These are phyloP conservation scores for Pythium pyrilobum DNA, from an alignment of 352 stramenopile species.

Conservation along the genomic window DNA sequence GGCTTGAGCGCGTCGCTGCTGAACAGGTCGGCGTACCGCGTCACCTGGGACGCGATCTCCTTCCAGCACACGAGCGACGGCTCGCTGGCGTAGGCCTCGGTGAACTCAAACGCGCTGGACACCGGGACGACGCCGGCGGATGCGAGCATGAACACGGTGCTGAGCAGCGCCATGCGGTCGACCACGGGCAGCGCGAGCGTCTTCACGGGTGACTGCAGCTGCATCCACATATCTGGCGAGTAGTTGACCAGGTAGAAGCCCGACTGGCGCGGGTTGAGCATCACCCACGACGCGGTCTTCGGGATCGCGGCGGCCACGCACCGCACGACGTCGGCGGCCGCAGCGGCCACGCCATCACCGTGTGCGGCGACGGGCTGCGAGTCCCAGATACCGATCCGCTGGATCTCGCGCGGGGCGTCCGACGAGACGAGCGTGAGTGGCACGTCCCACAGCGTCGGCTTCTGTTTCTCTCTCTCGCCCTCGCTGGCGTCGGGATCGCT, in stretches of 20 bases:
- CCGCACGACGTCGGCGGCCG: conserved; percentile 81
- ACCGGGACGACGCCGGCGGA: conserved; percentile 35
- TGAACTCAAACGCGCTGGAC: conserved; percentile 50
- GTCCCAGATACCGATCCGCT: conserved; percentile 63
- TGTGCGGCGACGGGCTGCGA: not conserved
- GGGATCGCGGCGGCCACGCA: conserved; percentile 64
- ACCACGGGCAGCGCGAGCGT: conserved; percentile 49
- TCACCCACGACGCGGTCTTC: conserved; percentile 79
- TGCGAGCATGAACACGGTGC: conserved; percentile 89
- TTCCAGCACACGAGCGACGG: conserved; percentile 60
- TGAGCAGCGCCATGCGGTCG: conserved; percentile 91
- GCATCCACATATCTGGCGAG: conserved; percentile 77
- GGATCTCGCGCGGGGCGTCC: conserved; percentile 28
- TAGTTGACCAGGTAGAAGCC: conserved; percentile 93
- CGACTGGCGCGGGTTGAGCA: conserved; percentile 93
- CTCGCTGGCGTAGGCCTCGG: conserved; percentile 39
- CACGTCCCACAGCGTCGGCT: conserved; percentile 77
- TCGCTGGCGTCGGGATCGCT: conserved; percentile 64
- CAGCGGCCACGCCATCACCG: conserved; percentile 14
- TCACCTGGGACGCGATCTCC: conserved; percentile 44
- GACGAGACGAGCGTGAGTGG: conserved; percentile 68
- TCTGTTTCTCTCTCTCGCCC: conserved; percentile 33
- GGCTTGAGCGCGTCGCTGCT: conserved; percentile 39
- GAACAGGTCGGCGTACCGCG: conserved; percentile 44
- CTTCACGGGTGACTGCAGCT: conserved; percentile 55